Evolutionary conservation across 306 rosid genomes (phyloP).

Genomic region (Ammopiptanthus mongolicus): DNA sequence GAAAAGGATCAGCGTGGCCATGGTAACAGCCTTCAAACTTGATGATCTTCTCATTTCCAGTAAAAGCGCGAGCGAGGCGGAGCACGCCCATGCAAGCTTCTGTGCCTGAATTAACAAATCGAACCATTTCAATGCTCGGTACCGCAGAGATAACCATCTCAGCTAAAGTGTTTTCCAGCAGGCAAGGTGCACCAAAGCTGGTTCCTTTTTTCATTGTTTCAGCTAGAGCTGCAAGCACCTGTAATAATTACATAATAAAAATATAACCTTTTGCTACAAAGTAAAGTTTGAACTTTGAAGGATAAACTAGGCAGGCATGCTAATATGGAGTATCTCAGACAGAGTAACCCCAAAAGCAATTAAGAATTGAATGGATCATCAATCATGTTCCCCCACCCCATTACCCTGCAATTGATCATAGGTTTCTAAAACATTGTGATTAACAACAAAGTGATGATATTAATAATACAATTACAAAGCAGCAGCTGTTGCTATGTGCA

Average conservation of each 20-base stretch:
- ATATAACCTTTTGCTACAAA: background rate
- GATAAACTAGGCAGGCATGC: background rate
- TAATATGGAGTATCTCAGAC: background rate
- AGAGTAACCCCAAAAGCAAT: background rate
- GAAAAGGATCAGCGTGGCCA: conserved; percentile 97
- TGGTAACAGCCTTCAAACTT: conserved; percentile 98
- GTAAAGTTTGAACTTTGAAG: background rate
- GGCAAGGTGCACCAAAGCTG: conserved; percentile 97
- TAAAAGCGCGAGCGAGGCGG: conserved; percentile 84
- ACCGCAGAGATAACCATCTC: conserved; percentile 85
- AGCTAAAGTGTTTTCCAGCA: conserved; percentile 71
- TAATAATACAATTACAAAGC: no score
- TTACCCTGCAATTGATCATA: background rate
- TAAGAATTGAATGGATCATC: no score
- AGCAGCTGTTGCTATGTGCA: no score
- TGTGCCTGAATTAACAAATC: conserved; percentile 93
- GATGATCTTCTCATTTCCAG: conserved; percentile 63
- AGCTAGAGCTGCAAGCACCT: conserved; percentile 90
- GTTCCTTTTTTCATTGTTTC: conserved; percentile 98
- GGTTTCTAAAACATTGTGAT: background rate
- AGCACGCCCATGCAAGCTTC: conserved; percentile 98
- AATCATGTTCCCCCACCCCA: background rate
- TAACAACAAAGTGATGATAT: background rate
- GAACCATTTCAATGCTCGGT: conserved; percentile 93
- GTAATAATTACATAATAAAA: conserved; percentile 8